phyloP scores from a whole-genome alignment of 176 grass and related monocot genomes.

The Areca catechu region DNA sequence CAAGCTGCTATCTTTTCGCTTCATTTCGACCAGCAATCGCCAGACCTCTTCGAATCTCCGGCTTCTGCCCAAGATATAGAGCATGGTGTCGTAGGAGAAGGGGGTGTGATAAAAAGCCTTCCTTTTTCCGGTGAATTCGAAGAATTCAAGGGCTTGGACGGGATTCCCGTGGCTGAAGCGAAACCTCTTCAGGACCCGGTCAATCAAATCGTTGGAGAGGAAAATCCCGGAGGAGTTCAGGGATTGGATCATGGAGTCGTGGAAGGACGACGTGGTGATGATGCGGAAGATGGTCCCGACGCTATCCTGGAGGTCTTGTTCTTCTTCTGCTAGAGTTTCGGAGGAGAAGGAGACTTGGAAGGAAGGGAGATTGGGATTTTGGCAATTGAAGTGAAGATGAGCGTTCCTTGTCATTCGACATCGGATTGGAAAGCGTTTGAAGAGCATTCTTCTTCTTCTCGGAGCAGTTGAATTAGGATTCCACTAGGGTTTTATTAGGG shows the following conservation, averaged over 20 bases:
- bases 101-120: constrained; percentile 50
- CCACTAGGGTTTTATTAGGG: too few relatives aligned
- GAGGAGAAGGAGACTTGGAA: too few relatives aligned
- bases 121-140: constrained; percentile 36
- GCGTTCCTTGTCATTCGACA: too few relatives aligned
- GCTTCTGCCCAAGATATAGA: constrained; percentile 69
- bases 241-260: constrained; percentile 34
- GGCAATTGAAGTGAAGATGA: too few relatives aligned
- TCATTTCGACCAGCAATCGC: constrained; percentile 34
- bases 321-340: too few relatives aligned
- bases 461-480: too few relatives aligned
- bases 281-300: constrained; percentile 39
- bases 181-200: constrained; percentile 58
- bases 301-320: background rate
- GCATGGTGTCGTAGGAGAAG: constrained; percentile 66
- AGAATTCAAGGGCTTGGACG: constrained; percentile 59
- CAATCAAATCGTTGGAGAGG: constrained; percentile 51
- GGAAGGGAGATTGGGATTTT: too few relatives aligned
- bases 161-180: constrained; percentile 77
- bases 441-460: too few relatives aligned
- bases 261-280: constrained; percentile 44
- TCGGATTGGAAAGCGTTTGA: too few relatives aligned
- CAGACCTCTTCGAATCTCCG: constrained; percentile 52
- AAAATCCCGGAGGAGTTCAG: constrained; percentile 31
- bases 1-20: constrained; percentile 33